Base-by-base conservation (phyloP, 805 yeast genomes). In the Candida corydali region DNA sequence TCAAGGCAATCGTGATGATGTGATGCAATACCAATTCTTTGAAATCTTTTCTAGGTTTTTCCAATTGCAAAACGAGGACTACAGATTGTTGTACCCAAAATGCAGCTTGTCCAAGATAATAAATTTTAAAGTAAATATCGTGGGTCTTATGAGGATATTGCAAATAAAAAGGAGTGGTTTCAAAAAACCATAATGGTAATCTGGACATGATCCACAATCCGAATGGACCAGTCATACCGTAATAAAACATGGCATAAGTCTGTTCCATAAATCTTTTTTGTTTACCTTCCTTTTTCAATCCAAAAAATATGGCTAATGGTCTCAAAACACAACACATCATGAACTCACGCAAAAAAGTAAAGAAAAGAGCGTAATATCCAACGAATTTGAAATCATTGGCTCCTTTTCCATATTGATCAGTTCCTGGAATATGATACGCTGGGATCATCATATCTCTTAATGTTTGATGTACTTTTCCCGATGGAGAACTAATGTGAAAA, bases 81-180 rank as follows among this genome's bases (percentile, higher is more conserved):
- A 85, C 79, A 1, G 94, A 81, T 64, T 93, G 98, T 66, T 93
- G 99, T 16, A 88, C 80, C 99, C 99, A 93, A 61, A 87, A 93
- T 4, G 97, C 84, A 5, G 98, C 97, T 65, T 93, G 98, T 28
- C 85, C 79, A 43, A 93, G 68, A 58, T 93, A 93, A 56, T 83
- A 93, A 10, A 78, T 59, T 65, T 93, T 93, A 68, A 84, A 83
- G 39, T 71, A 66, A 42, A 66, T 72, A 39, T 75, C 82, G 53
- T 84, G 85, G 23, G 82, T 70, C 42, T 75, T 69, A 63, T 93
- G 98, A 5, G 99, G 98, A 58, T 82, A 91, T 17, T 75, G 65
- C 41, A 58, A 72, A 61, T 87, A 93, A 69, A 91, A 84, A 25
- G 86, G 79, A 3, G 78, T 69, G 3, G 97, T 93, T 55, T 85